Evolutionary conservation across 2,329 filamentous ascomycete genomes (phyloP), one percentile per base, ranked within the genome.

Genomic region (Monilinia fructicola): DNA sequence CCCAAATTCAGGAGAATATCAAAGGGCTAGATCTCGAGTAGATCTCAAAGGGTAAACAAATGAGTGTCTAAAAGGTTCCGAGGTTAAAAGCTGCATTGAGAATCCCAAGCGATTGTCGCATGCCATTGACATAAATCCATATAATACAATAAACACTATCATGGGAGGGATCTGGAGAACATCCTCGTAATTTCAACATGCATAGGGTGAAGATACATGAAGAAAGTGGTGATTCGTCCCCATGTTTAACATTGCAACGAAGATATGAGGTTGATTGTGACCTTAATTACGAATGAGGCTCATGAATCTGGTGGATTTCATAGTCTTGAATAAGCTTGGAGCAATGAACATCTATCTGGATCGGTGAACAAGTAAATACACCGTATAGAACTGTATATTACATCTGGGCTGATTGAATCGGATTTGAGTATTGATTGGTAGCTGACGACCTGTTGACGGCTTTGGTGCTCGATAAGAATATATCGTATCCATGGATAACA

Each of bases 1-100:
- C 26, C 28, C 38, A n/a, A 38, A 61, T 61, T 50, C 58, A 61
- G 44, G 44, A 11, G 42, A 59, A 48, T 7, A 46, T 9, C n/a
- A 18, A 21, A 46, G 42, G 23, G 35, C 42, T 59, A 59, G 56
- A 50, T 48, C 11, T 35, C 18, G 21, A 23, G 7, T n/a, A 60
- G 38, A 16, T 44, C 48, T 35, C 31, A 35, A 26, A 28, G 3
- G n/a, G 26, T 23, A 21, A 38, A 26, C 7, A 2, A 26, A 38
- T 9, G 6, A 10, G 16, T 3, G 28, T 48, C 11, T 46, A 50
- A 60, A n/a, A n/a, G n/a, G n/a, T n/a, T n/a, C n/a, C n/a, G n/a
- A n/a, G n/a, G n/a, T n/a, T n/a, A n/a, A n/a, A n/a, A 38, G 44
- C 12, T 60, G 7, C 1, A 18, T 12, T 35, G 9, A 4, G 35